Percentiles rank a stretch among this genome's conserved stretches.
phyloP scores from a whole-genome alignment of 2,329 filamentous ascomycete species.

The Scytalidium sp. region DNA sequence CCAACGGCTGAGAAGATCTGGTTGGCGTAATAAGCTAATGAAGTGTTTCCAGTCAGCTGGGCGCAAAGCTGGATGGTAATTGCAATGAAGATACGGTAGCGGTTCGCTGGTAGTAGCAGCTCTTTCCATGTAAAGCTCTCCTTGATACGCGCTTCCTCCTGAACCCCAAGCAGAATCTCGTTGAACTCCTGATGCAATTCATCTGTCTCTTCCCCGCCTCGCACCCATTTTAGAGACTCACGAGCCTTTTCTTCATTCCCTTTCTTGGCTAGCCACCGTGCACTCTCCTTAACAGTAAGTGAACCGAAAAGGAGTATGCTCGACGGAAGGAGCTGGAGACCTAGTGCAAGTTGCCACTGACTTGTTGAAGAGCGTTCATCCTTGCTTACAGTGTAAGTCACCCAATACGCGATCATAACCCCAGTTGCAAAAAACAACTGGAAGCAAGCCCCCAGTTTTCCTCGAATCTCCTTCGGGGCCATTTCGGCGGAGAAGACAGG shows the following conservation, averaged over 20 bases:
- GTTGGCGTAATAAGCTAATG: slow-evolving; percentile 48
- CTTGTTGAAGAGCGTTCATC: slow-evolving; percentile 32
- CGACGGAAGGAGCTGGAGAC: slow-evolving; percentile 38
- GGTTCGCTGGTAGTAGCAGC: slow-evolving; percentile 8
- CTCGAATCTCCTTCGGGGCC: slow-evolving; percentile 38
- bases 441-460: slow-evolving; percentile 32
- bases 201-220: slow-evolving; percentile 38
- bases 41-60: slow-evolving; percentile 49
- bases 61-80: slow-evolving; percentile 13
- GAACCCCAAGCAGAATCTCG: slow-evolving; percentile 42
- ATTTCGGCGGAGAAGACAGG: slow-evolving; percentile 42
- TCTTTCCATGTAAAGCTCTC: slow-evolving; percentile 31
- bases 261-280: slow-evolving; percentile 46
- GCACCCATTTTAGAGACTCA: slow-evolving; percentile 46
- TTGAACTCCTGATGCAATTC: slow-evolving; percentile 34
- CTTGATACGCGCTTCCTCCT: slow-evolving; percentile 41
- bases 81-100: slow-evolving; percentile 20
- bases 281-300: slow-evolving; percentile 45
- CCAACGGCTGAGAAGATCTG: slow-evolving; percentile 49
- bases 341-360: slow-evolving; percentile 50
- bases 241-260: slow-evolving; percentile 43
- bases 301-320: slow-evolving; percentile 45
- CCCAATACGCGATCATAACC: slow-evolving; percentile 34
- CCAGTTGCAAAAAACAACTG: slow-evolving; percentile 34
- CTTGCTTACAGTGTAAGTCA: slow-evolving; percentile 44